Evolutionary conservation across 2,329 filamentous ascomycete genomes (phyloP).

Genomic region (Hirsutella rhossiliensis): DNA sequence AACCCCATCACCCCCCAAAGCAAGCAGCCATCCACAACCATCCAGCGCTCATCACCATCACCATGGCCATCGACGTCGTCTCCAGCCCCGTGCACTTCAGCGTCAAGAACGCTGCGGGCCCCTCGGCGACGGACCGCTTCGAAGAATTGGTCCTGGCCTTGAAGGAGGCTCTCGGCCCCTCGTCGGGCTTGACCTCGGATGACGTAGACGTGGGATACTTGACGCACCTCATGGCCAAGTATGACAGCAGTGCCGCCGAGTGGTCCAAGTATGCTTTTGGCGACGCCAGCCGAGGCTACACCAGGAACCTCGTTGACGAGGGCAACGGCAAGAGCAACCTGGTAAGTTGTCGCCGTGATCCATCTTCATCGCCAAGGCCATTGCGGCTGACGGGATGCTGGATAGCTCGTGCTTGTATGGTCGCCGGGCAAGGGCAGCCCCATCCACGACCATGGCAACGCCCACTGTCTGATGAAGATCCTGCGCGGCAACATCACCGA

Average conservation of each 20-base stretch:
- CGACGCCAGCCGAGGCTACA: slow-evolving; percentile 63
- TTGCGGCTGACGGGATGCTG: slow-evolving; percentile 3
- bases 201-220: slow-evolving; percentile 69
- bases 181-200: slow-evolving; percentile 68
- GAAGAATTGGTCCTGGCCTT: slow-evolving; percentile 62
- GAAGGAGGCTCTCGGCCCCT: slow-evolving; percentile 63
- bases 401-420: slow-evolving; percentile 77
- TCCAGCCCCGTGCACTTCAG: slow-evolving; percentile 12
- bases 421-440: slow-evolving; percentile 70
- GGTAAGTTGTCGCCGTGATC: slow-evolving; percentile 29
- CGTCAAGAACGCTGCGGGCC: slow-evolving; percentile 10
- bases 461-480: slow-evolving; percentile 88
- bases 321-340: slow-evolving; percentile 72
- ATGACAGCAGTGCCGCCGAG: slow-evolving; percentile 54
- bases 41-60: slow-evolving; percentile 5
- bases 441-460: slow-evolving; percentile 81
- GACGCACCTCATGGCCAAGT: slow-evolving; percentile 59
- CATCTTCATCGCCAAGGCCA: not conserved
- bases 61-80: slow-evolving; percentile 23
- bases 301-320: slow-evolving; percentile 79
- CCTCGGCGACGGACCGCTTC: slow-evolving; percentile 37
- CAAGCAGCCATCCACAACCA: not conserved
- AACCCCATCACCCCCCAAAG: not conserved
- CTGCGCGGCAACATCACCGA: slow-evolving; percentile 69
- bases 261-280: slow-evolving; percentile 67